Evolutionary conservation across 306 rosid species (phyloP).

Genomic region (Astragalus membranaceus): DNA sequence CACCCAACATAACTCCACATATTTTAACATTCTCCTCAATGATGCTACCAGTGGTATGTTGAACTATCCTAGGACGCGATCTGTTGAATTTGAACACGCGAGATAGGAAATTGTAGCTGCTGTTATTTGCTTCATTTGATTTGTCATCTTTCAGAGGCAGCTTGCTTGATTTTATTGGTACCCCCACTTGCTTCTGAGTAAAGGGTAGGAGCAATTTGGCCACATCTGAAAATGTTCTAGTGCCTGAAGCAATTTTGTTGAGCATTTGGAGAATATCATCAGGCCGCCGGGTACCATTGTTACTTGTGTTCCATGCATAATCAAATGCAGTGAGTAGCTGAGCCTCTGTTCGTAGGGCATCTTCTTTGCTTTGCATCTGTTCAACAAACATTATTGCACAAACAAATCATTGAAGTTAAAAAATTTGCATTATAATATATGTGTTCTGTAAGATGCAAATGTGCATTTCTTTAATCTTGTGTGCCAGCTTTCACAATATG

Average conservation of each 20-base stretch:
- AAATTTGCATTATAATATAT: neutral
- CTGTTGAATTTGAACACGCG: slow-evolving; percentile 58
- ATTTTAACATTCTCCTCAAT: slow-evolving; percentile 28
- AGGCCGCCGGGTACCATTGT: slow-evolving; percentile 54
- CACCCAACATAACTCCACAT: slow-evolving; percentile 53
- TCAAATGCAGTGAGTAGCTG: slow-evolving; percentile 68
- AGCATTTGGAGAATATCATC: slow-evolving; percentile 55
- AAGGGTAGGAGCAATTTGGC: slow-evolving; percentile 46
- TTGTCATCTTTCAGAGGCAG: slow-evolving; percentile 28
- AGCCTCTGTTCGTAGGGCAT: slow-evolving; percentile 53
- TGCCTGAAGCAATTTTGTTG: slow-evolving; percentile 36
- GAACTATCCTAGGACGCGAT: slow-evolving; percentile 50
- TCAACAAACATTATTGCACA: slow-evolving; percentile 13
- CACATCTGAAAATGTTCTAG: slow-evolving; percentile 30
- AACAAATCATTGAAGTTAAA: neutral
- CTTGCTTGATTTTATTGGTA: slow-evolving; percentile 49
- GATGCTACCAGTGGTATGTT: slow-evolving; percentile 7
- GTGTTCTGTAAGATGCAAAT: neutral
- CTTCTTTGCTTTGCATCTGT: slow-evolving; percentile 67
- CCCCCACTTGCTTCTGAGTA: slow-evolving; percentile 55
- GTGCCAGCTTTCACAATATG: neutral
- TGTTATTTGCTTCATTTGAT: slow-evolving; percentile 26
- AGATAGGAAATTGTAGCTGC: slow-evolving; percentile 38
- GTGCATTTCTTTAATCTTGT: neutral
- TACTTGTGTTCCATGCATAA: slow-evolving; percentile 73